These are phyloP conservation scores for Coemansia sp. DNA, from an alignment of 192 early-diverging fungal genomes.

Conservation along the genomic window DNA sequence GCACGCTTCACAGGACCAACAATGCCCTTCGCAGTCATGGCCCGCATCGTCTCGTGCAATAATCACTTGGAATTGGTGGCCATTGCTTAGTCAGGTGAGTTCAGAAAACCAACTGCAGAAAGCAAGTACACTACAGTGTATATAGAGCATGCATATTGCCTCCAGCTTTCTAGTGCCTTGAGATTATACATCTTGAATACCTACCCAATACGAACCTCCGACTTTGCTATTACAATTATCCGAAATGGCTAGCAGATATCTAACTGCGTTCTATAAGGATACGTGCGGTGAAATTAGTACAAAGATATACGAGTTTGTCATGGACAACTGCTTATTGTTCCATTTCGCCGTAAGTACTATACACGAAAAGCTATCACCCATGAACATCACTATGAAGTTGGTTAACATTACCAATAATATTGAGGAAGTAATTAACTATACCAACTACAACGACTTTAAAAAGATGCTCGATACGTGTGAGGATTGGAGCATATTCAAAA, in stretches of 20 bases:
- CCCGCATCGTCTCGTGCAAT: background rate
- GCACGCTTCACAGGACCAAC: background rate
- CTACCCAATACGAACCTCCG: background rate
- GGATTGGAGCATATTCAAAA: slow-evolving; percentile 12
- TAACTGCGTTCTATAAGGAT: slow-evolving; percentile 5
- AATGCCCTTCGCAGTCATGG: background rate
- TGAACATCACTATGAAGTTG: background rate
- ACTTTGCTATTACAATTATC: background rate
- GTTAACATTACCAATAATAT: slow-evolving; percentile 1
- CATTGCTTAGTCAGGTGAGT: background rate
- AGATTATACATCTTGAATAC: background rate
- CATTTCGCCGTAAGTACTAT: background rate
- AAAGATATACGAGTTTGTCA: slow-evolving; percentile 11
- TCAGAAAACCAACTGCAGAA: background rate
- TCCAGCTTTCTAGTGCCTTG: background rate
- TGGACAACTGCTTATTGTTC: slow-evolving; percentile 9
- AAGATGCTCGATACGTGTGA: background rate
- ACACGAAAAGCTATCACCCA: background rate
- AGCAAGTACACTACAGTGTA: background rate
- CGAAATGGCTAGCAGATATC: background rate
- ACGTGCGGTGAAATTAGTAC: background rate
- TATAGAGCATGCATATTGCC: background rate
- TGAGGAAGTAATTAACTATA: background rate
- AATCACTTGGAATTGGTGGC: background rate
- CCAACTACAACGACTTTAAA: background rate